Evolutionary conservation across 305 asterid species (phyloP), one percentile per base, ranked within the genome.

Genomic region (Fraxinus angustifolia): DNA sequence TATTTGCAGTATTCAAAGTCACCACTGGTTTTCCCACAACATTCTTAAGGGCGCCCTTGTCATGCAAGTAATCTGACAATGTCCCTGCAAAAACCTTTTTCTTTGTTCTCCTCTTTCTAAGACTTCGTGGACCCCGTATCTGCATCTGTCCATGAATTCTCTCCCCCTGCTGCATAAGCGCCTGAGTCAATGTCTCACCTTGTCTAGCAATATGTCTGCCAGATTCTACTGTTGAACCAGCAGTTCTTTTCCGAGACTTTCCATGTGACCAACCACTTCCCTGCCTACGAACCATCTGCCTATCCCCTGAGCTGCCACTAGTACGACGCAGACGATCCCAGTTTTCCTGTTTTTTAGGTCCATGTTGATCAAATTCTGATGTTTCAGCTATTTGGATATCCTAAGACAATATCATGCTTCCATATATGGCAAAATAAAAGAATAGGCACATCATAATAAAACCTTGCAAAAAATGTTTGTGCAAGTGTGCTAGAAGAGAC

Each of bases 111-210:
- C 97, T 92, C 85, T 78, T 88, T 80, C 98, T 82, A 21, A 91
- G 75, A 45, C 98, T 96, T 84, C 98, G 88, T 8, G 86, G 94
- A 71, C 99, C 98, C 1, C 97, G 91, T 12, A 88, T 90, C 50
- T 87, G 96, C 82, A 76, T 91, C 87, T 93, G 98, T 62, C 91
- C 97, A 17, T 89, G 87, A 45, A 91, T 83, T 76, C 84, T 88
- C 34, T 86, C 88, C 40, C 92, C 90, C 73, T 90, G 97, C 84
- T 90, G 91, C 83, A 81, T 81, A 56, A 93, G 94, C 82, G 82
- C 85, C 80, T 92, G 92, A 53, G 90, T 82, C 87, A 93, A 85
- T 1, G 90, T 81, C 78, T 87, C 90, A 0, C 86, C 82, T 73
- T 80, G 92, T 71, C 91, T 90, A 17, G 76, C 60, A 65, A 81